Percentiles rank a stretch among this genome's conserved stretches.
These are phyloP conservation scores for Cadophora sp. DNA, from an alignment of 2,329 filamentous ascomycete species.

Conservation along the genomic window DNA sequence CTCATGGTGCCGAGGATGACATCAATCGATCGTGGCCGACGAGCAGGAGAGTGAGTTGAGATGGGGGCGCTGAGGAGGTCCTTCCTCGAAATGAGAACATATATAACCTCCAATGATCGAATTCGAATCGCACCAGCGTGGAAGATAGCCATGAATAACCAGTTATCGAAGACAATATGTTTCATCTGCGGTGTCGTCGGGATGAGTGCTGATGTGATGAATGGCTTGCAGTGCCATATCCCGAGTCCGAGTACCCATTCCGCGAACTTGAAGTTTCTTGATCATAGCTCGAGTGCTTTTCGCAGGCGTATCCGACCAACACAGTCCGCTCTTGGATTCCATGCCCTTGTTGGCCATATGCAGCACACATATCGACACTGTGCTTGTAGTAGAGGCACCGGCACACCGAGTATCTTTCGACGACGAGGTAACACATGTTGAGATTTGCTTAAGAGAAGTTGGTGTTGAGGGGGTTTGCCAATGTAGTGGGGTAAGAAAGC, in stretches of 20 bases:
- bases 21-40: constrained; percentile 42
- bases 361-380: constrained; percentile 69
- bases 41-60: constrained; percentile 44
- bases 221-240: constrained; percentile 44
- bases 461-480: constrained; percentile 23
- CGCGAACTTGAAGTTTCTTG: constrained; percentile 34
- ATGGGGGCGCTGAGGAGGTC: constrained; percentile 42
- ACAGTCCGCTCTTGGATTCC: constrained; percentile 70
- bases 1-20: constrained; percentile 41
- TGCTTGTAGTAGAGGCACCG: constrained; percentile 74
- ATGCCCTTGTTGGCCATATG: constrained; percentile 68
- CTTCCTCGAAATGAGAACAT: constrained; percentile 44
- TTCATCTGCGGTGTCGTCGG: constrained; percentile 43
- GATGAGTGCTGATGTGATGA: constrained; percentile 41
- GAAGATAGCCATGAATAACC: constrained; percentile 45
- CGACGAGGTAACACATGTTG: constrained; percentile 73
- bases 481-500: constrained; percentile 27
- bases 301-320: constrained; percentile 73
- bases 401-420: constrained; percentile 74
- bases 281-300: constrained; percentile 50
- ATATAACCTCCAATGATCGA: constrained; percentile 43
- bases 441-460: constrained; percentile 27
- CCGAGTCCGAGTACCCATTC: constrained; percentile 44
- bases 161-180: constrained; percentile 46
- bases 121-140: constrained; percentile 43